These are phyloP conservation scores for Rhizophlyctis rosea DNA, from an alignment of 192 early-diverging fungal species.

Conservation along the genomic window DNA sequence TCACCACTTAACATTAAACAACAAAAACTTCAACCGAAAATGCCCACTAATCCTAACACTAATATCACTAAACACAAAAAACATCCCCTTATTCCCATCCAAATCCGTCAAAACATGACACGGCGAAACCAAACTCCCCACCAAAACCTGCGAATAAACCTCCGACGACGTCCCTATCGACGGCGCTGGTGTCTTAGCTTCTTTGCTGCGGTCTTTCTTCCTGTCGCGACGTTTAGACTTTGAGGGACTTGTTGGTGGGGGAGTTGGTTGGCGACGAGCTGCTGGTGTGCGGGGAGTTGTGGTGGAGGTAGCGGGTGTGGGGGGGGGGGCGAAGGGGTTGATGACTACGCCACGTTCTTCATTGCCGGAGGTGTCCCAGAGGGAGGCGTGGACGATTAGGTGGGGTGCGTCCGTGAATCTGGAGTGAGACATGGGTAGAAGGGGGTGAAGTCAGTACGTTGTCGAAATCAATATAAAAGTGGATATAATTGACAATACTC, in stretches of 20 bases:
- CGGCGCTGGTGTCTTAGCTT: too few relatives aligned
- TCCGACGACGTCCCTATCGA: neutral
- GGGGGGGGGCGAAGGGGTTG: constrained; percentile 7
- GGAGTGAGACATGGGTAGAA: too few relatives aligned
- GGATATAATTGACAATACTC: too few relatives aligned
- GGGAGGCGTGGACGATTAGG: constrained; percentile 25
- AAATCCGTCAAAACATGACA: constrained; percentile 14
- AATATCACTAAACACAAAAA: constrained; percentile 47
- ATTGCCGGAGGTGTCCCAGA: constrained; percentile 18
- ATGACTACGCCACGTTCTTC: constrained; percentile 25
- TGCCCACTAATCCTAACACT: constrained; percentile 34
- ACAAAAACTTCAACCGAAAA: constrained; percentile 33
- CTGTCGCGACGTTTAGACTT: too few relatives aligned
- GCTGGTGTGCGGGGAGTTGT: too few relatives aligned
- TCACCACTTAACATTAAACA: constrained; percentile 20
- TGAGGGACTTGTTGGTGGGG: too few relatives aligned
- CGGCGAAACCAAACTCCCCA: constrained; percentile 24
- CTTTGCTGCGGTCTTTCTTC: too few relatives aligned
- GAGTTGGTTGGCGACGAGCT: too few relatives aligned
- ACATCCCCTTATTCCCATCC: constrained; percentile 29
- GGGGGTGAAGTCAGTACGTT: too few relatives aligned
- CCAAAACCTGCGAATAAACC: constrained; percentile 17
- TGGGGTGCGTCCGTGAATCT: constrained; percentile 1
- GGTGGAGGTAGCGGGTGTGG: too few relatives aligned
- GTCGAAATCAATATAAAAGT: too few relatives aligned